phyloP scores from a whole-genome alignment of 2,329 filamentous ascomycete species.

The Elsinoe ampelina region DNA sequence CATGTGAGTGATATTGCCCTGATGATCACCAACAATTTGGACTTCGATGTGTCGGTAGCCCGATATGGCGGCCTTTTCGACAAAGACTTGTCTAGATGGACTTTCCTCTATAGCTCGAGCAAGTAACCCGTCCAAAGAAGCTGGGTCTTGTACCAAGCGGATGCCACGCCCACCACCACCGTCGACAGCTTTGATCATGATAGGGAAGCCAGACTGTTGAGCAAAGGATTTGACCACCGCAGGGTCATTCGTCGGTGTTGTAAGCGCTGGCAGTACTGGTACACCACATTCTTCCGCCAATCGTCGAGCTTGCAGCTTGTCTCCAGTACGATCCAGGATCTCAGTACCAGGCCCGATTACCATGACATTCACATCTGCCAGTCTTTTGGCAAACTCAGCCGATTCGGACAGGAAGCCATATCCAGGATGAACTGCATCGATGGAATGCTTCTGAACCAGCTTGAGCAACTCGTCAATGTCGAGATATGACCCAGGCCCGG shows the following conservation, averaged over 20 bases:
- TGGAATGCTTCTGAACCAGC: slow-evolving; percentile 40
- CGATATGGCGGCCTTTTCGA: slow-evolving; percentile 53
- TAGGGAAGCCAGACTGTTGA: slow-evolving; percentile 41
- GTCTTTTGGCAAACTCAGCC: slow-evolving; percentile 39
- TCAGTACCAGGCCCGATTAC: slow-evolving; percentile 51
- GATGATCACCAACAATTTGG: slow-evolving; percentile 50
- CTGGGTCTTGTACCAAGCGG: slow-evolving; percentile 41
- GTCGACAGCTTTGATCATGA: slow-evolving; percentile 58
- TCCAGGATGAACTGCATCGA: slow-evolving; percentile 50
- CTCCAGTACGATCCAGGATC: slow-evolving; percentile 46
- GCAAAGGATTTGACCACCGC: slow-evolving; percentile 50
- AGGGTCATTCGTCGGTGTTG: slow-evolving; percentile 34
- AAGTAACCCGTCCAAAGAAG: slow-evolving; percentile 35
- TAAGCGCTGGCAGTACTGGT: slow-evolving; percentile 43
- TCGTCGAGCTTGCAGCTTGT: slow-evolving; percentile 46
- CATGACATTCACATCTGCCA: slow-evolving; percentile 35
- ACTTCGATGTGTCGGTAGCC: slow-evolving; percentile 54
- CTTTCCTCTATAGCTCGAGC: slow-evolving; percentile 49
- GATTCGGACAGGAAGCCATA: slow-evolving; percentile 56
- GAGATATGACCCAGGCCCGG: slow-evolving; percentile 45
- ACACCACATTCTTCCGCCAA: slow-evolving; percentile 44
- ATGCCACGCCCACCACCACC: slow-evolving; percentile 55
- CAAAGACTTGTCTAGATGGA: slow-evolving; percentile 48
- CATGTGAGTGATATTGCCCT: slow-evolving; percentile 43
- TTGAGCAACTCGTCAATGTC: slow-evolving; percentile 40